Base-by-base conservation (phyloP, 1,284 basidiomycete genomes). In the Puccinia novopanici region DNA sequence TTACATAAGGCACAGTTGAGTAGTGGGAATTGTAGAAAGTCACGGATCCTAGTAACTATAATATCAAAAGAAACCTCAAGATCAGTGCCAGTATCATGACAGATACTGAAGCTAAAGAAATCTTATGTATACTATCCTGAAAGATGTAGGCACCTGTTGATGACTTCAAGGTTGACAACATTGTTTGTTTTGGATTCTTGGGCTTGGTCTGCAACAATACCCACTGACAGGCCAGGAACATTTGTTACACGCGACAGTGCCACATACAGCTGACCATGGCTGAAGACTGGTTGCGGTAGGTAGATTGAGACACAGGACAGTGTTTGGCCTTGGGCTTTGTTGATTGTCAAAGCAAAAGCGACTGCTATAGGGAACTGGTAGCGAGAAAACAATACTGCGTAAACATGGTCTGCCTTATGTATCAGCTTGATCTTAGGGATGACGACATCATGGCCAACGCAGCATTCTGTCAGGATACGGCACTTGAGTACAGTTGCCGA, bases 321-420 rank as follows among this genome's bases (percentile, higher is more conserved):
- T 15, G 87, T 88, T 80, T 88, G 88, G 0, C 88, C 88, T 82
- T 89, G 88, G 0, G 86, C 57, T 76, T 88, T 88, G 82, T 88
- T 88, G 81, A 88, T 87, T 5, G 85, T 86, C 75, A 88, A 86
- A 10, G 86, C 85, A 84, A 88, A 88, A 4, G 87, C 87, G 0
- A 88, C 83, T 0, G 83, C 82, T 0, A 88, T 82, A 17, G 87
- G 87, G 82, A 88, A 88, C 82, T 88, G 87, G 1, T 81, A 81
- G 5, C 85, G 83, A 17, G 70, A 68, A 10, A 87, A 81, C 2
- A 73, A 70, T 75, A 86, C 86, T 2, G 81, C 81, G 67, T 85
- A 83, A 4, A 27, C 30, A 24, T 40, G 37, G 17, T 57, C 34
- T 17, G 40, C 55, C 10, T 57, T n/a, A 24, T 75, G 73, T 0